Conservation (phyloP, 768 basidiomycete species). For the Coprinellus micaceus region DNA sequence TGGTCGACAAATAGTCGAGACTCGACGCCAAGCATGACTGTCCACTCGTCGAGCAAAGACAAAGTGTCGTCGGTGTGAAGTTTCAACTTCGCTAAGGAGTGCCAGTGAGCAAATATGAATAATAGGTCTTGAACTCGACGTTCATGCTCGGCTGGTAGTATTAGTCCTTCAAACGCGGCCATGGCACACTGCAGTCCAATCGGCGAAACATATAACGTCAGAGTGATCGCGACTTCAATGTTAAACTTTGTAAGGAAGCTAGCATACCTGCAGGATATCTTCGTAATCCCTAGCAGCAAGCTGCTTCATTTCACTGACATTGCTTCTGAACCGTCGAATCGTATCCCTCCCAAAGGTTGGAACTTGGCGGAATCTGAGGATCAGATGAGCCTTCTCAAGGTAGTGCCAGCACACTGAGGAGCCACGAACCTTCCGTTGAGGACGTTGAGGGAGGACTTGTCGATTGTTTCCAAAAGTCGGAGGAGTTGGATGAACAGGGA, state of each 20-base stretch:
- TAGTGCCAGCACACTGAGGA: neutral
- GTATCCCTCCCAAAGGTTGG: conserved; percentile 29
- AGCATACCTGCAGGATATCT: conserved; percentile 35
- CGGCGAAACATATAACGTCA: neutral
- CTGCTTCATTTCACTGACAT: conserved; percentile 31
- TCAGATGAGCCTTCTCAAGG: too few species aligned
- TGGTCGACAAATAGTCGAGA: neutral
- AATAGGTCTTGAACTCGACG: conserved; percentile 21
- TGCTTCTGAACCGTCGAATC: conserved; percentile 26
- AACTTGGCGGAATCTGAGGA: conserved; percentile 25
- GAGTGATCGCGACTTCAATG: conserved; percentile 7
- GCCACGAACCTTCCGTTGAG: neutral
- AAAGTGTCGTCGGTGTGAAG: conserved; percentile 28
- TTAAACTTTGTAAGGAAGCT: too few species aligned
- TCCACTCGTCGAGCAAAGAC: neutral
- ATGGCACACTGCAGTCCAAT: conserved; percentile 28
- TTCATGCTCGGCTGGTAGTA: conserved; percentile 20
- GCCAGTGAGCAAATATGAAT: conserved; percentile 29
- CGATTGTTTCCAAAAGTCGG: conserved; percentile 25
- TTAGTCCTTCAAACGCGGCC: conserved; percentile 34
- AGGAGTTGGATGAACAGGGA: conserved; percentile 31
- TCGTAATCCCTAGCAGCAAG: conserved; percentile 37
- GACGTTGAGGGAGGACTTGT: neutral
- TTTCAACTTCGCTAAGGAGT: conserved; percentile 29
- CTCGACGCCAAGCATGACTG: neutral